These are phyloP conservation scores for Przewalskia tangutica DNA, from an alignment of 257 asterid species.

Conservation along the genomic window DNA sequence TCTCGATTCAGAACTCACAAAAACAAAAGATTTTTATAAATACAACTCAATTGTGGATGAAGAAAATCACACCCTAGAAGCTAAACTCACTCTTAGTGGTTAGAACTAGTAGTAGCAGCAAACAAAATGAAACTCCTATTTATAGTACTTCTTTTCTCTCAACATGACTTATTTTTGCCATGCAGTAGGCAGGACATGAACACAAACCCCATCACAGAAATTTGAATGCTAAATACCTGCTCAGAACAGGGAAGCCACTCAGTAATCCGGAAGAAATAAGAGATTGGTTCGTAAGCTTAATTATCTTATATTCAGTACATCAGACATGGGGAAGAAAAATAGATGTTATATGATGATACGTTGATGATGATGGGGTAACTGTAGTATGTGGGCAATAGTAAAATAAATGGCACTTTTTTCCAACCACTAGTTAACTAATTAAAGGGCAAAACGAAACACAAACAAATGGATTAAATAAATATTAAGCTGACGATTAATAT, in stretches of 20 bases:
- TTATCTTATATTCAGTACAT: no score
- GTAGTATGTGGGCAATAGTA: background rate
- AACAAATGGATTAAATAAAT: no score
- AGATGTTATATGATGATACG: background rate
- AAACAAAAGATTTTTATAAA: no score
- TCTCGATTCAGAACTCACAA: no score
- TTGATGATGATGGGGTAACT: background rate
- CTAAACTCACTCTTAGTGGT: no score
- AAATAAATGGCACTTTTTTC: background rate
- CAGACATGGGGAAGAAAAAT: no score
- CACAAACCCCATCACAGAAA: background rate
- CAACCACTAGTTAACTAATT: background rate
- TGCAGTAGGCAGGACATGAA: background rate
- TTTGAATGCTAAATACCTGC: background rate
- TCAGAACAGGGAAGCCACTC: background rate
- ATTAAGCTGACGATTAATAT: no score
- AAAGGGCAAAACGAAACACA: no score
- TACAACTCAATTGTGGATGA: no score
- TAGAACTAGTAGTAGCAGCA: background rate
- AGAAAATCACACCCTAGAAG: background rate
- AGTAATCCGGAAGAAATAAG: no score
- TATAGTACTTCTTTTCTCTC: background rate
- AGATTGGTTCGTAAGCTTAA: no score
- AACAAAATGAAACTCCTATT: background rate
- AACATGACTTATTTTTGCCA: background rate